These are phyloP conservation scores for Picea abies DNA, from an alignment of 83 land plant genomes.

Conservation along the genomic window DNA sequence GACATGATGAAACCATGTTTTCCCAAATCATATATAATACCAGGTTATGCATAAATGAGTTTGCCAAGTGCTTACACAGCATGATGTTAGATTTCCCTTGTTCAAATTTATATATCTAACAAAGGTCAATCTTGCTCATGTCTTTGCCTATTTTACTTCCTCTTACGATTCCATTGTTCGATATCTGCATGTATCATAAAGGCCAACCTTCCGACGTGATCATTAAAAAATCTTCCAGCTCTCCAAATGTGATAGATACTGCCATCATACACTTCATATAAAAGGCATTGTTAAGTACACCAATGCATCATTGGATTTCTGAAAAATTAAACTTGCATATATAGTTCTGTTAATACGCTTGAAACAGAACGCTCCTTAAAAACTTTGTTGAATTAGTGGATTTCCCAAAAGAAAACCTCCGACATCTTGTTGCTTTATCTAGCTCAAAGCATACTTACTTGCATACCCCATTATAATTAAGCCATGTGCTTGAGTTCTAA, in stretches of 20 bases:
- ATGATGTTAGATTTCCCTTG: background rate
- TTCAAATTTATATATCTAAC: background rate
- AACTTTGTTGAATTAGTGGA: background rate
- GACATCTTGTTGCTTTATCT: too few species aligned
- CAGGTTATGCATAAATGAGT: background rate
- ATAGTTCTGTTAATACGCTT: background rate
- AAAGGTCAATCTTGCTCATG: background rate
- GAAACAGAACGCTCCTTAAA: background rate
- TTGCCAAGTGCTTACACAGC: background rate
- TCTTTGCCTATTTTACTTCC: background rate
- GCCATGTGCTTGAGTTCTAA: too few species aligned
- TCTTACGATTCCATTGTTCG: background rate
- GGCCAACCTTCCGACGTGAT: background rate
- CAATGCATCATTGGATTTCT: background rate
- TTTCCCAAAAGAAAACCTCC: too few species aligned
- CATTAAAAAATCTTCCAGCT: background rate
- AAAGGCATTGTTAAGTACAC: background rate
- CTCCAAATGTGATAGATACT: background rate
- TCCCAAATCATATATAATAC: background rate
- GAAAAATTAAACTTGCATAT: background rate
- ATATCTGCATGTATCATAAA: background rate
- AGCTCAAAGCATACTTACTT: too few species aligned
- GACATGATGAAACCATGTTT: background rate
- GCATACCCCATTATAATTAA: too few species aligned
- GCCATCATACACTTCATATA: background rate